Conservation (phyloP, 169 alveolate species). For the Plasmodium malariae region DNA sequence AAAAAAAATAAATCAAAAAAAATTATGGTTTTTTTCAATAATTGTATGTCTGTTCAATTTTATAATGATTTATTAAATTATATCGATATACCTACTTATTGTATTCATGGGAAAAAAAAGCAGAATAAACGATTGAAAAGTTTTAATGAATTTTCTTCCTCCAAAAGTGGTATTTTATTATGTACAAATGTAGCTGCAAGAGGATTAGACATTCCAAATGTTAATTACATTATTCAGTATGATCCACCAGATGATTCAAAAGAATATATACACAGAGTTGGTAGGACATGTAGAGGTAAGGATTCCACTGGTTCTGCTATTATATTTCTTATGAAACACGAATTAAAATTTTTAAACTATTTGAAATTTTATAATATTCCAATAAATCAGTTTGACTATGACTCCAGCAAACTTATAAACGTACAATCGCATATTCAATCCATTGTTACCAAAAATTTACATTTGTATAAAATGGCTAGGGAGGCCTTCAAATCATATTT, state of each 20-base stretch:
- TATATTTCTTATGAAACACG: slow-evolving; percentile 97
- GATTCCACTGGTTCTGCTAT: slow-evolving; percentile 97
- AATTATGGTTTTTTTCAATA: slow-evolving; percentile 98
- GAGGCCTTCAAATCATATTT: slow-evolving; percentile 98
- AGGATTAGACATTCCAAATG: slow-evolving; percentile 99
- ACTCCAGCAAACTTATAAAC: slow-evolving; percentile 96
- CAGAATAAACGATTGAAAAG: slow-evolving; percentile 96
- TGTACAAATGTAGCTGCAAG: slow-evolving; percentile 99
- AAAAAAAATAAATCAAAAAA: slow-evolving; percentile 95
- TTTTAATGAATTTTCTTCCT: slow-evolving; percentile 95
- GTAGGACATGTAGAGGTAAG: slow-evolving; percentile 99
- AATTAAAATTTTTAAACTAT: slow-evolving; percentile 94
- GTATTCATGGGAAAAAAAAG: slow-evolving; percentile 98
- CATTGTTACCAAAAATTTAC: slow-evolving; percentile 97
- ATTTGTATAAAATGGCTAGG: slow-evolving; percentile 95
- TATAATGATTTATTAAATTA: slow-evolving; percentile 97
- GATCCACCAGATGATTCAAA: slow-evolving; percentile 99
- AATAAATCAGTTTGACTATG: slow-evolving; percentile 97
- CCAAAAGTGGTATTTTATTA: slow-evolving; percentile 94
- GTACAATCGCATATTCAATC: slow-evolving; percentile 97
- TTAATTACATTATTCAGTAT: slow-evolving; percentile 98
- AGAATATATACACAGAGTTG: slow-evolving; percentile 99
- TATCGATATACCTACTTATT: slow-evolving; percentile 96
- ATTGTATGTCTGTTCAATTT: slow-evolving; percentile 98
- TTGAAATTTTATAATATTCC: slow-evolving; percentile 94